Evolutionary conservation across 371 early-diverging fungal species (phyloP).

Genomic region (Mortierella sp.): DNA sequence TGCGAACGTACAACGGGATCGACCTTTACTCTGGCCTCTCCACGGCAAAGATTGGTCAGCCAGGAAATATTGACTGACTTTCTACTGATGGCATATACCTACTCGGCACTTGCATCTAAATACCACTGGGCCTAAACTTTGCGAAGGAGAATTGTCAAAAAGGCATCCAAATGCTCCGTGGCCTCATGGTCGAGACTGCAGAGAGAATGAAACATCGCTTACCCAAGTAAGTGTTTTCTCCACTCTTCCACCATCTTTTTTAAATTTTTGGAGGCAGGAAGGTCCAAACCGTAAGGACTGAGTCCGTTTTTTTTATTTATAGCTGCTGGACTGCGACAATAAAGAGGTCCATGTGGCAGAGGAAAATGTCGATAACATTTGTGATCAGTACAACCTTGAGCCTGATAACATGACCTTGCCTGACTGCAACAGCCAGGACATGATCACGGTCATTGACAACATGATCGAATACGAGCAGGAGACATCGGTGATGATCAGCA

Average conservation of each 20-base stretch:
- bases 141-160: conserved; percentile 28
- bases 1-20: conserved; percentile 20
- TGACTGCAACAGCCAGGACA: too few species aligned
- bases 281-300: too few species aligned
- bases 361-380: neutral
- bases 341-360: too few species aligned
- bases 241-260: conserved; percentile 11
- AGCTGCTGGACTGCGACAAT: too few species aligned
- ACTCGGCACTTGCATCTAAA: conserved; percentile 25
- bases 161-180: conserved; percentile 28
- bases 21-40: conserved; percentile 22
- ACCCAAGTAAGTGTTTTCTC: conserved; percentile 19
- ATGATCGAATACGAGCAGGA: too few species aligned
- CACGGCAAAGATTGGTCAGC: conserved; percentile 20
- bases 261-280: too few species aligned
- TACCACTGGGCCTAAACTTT: conserved; percentile 21
- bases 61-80: conserved; percentile 25
- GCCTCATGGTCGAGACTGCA: conserved; percentile 26
- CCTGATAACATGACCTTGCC: too few species aligned
- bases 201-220: conserved; percentile 29
- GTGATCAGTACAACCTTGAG: too few species aligned
- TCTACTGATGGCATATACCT: conserved; percentile 16
- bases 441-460: too few species aligned
- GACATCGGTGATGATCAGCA: too few species aligned
- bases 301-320: too few species aligned